These are phyloP conservation scores for Aspergillus vadensis DNA, from an alignment of 2,329 filamentous ascomycete species.

Conservation along the genomic window DNA sequence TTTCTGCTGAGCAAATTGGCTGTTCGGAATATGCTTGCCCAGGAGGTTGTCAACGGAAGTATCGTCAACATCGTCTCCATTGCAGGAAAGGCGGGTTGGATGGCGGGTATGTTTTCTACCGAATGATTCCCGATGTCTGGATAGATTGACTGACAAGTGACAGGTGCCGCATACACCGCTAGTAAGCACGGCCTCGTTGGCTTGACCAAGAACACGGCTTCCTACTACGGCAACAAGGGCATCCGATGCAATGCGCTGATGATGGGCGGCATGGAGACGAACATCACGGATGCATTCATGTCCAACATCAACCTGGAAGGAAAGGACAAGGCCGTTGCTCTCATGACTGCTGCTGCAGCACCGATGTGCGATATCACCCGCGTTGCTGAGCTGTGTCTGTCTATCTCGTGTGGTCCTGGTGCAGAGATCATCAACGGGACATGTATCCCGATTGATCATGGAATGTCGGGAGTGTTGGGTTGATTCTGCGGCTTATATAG, in stretches of 20 bases:
- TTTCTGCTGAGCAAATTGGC: conserved; percentile 56
- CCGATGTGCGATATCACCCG: conserved; percentile 28
- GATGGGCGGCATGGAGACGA: conserved; percentile 59
- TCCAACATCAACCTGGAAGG: conserved; percentile 29
- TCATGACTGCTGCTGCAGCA: conserved; percentile 19
- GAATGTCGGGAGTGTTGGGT: conserved; percentile 15
- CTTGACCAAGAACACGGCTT: conserved; percentile 60
- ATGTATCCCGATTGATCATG: conserved; percentile 34
- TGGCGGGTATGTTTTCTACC: conserved; percentile 35
- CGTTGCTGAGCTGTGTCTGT: conserved; percentile 32
- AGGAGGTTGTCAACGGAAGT: conserved; percentile 41
- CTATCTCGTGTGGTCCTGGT: conserved; percentile 29
- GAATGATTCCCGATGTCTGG: background rate
- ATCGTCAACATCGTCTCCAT: conserved; percentile 58
- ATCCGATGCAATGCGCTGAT: conserved; percentile 56
- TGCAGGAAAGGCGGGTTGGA: conserved; percentile 48
- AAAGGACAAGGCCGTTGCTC: conserved; percentile 17
- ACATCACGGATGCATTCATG: conserved; percentile 52
- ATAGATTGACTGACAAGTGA: background rate
- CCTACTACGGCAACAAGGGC: conserved; percentile 57
- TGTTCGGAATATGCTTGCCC: conserved; percentile 50
- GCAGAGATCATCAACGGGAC: conserved; percentile 33
- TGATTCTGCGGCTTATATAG: background rate
- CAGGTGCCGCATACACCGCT: conserved; percentile 55
- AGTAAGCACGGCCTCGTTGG: conserved; percentile 58